These are phyloP conservation scores for Scedosporium minutisporum DNA, from an alignment of 2,329 filamentous ascomycete species.

Conservation along the genomic window DNA sequence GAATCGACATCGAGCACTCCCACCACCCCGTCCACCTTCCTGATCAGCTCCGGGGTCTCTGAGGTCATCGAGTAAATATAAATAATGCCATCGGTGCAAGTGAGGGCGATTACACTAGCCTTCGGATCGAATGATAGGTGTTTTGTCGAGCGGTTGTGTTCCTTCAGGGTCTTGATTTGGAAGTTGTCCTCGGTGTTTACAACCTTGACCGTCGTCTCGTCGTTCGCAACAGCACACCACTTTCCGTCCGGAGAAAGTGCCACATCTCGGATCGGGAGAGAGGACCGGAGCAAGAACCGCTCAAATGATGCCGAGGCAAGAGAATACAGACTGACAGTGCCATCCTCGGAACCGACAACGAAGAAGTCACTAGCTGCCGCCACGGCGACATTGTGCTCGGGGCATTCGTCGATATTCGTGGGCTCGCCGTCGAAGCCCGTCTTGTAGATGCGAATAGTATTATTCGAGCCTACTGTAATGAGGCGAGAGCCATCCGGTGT, in stretches of 20 bases:
- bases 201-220: slow-evolving; percentile 84
- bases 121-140: slow-evolving; percentile 81
- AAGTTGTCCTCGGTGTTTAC: slow-evolving; percentile 74
- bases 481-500: slow-evolving; percentile 80
- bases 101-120: slow-evolving; percentile 66
- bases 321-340: slow-evolving; percentile 91
- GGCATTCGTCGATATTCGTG: slow-evolving; percentile 80
- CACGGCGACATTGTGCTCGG: slow-evolving; percentile 75
- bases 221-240: slow-evolving; percentile 94
- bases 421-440: slow-evolving; percentile 90
- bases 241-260: slow-evolving; percentile 70
- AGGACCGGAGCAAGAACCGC: slow-evolving; percentile 70
- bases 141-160: slow-evolving; percentile 81
- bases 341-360: slow-evolving; percentile 84
- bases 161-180: slow-evolving; percentile 66
- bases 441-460: slow-evolving; percentile 84
- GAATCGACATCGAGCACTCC: slow-evolving; percentile 66
- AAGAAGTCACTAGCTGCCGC: slow-evolving; percentile 73
- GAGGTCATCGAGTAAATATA: slow-evolving; percentile 80
- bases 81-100: slow-evolving; percentile 78
- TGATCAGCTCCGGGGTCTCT: slow-evolving; percentile 70
- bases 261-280: slow-evolving; percentile 80
- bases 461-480: slow-evolving; percentile 87
- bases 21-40: slow-evolving; percentile 79
- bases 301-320: slow-evolving; percentile 60